Percentiles rank a stretch among this genome's conserved stretches.
Evolutionary conservation across 805 yeast genomes (phyloP).

Genomic region (Blastobotrys parvus): DNA sequence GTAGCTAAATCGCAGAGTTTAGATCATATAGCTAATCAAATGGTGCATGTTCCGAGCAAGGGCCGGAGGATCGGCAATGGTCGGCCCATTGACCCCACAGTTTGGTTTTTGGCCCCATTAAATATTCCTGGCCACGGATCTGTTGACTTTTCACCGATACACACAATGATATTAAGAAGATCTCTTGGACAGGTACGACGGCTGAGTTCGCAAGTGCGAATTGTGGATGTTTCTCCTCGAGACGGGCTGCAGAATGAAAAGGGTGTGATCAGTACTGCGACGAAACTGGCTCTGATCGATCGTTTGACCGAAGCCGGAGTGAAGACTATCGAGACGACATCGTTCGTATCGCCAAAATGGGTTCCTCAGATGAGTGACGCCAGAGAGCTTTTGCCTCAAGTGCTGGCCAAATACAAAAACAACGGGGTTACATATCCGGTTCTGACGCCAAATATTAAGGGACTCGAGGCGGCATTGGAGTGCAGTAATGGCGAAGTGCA

Average conservation of each 20-base stretch:
- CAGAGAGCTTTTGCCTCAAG: constrained; percentile 12
- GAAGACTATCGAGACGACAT: constrained; percentile 21
- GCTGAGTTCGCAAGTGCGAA: constrained; percentile 9
- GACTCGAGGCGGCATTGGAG: constrained; percentile 21
- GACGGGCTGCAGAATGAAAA: constrained; percentile 30
- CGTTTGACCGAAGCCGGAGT: constrained; percentile 22
- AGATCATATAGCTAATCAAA: too few relatives aligned
- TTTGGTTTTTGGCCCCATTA: too few relatives aligned
- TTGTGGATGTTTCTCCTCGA: constrained; percentile 27
- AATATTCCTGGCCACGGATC: too few relatives aligned
- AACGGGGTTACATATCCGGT: constrained; percentile 22
- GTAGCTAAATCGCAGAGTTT: too few relatives aligned
- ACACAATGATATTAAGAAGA: neutral
- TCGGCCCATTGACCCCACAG: neutral
- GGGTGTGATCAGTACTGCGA: constrained; percentile 18
- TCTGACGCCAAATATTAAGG: constrained; percentile 25
- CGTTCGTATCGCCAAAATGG: constrained; percentile 30
- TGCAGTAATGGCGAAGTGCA: constrained; percentile 11
- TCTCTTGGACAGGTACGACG: neutral
- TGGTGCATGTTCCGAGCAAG: too few relatives aligned
- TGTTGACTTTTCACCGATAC: too few relatives aligned
- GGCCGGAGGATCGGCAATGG: too few relatives aligned
- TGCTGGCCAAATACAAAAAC: constrained; percentile 10
- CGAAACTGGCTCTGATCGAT: constrained; percentile 22
- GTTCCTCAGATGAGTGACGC: constrained; percentile 30